phyloP scores from a whole-genome alignment of 805 yeast genomes.

The Metschnikowia baotianmanensis region DNA sequence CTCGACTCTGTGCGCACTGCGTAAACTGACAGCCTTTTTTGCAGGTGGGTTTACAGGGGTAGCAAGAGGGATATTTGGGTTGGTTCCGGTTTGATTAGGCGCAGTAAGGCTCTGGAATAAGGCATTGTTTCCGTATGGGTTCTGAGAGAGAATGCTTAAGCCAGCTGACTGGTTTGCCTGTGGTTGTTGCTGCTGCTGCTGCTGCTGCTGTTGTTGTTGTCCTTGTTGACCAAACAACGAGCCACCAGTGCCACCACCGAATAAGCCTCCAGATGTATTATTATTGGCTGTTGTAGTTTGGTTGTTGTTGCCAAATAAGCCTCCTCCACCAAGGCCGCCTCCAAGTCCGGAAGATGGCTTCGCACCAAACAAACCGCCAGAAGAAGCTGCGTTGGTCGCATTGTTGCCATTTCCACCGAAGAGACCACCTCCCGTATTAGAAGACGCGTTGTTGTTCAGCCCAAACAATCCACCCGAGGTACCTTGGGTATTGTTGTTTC shows the following conservation, averaged over 20 bases:
- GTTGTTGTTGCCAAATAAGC: slow-evolving; percentile 21
- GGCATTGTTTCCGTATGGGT: slow-evolving; percentile 82
- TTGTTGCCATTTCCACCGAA: slow-evolving; percentile 32
- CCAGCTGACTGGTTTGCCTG: slow-evolving; percentile 4
- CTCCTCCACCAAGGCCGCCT: slow-evolving; percentile 14
- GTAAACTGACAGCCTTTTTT: slow-evolving; percentile 60
- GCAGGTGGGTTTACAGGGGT: slow-evolving; percentile 19
- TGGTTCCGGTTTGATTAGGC: slow-evolving; percentile 19
- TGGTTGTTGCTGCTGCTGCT: slow-evolving; percentile 16
- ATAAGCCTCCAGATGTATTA: slow-evolving; percentile 13
- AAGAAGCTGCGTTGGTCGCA: slow-evolving; percentile 19
- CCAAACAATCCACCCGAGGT: slow-evolving; percentile 43
- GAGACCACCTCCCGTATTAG: slow-evolving; percentile 18
- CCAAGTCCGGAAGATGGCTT: slow-evolving; percentile 13
- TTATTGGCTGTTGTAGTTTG: slow-evolving; percentile 15
- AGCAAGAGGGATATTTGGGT: slow-evolving; percentile 30
- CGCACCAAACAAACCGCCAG: slow-evolving; percentile 19
- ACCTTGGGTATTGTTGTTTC: slow-evolving; percentile 10
- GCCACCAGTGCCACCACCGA: slow-evolving; percentile 25
- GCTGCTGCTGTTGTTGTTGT: slow-evolving; percentile 22
- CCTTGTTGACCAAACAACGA: slow-evolving; percentile 28
- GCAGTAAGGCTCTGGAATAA: slow-evolving; percentile 51
- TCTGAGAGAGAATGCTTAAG: slow-evolving; percentile 30
- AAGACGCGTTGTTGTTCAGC: slow-evolving; percentile 15
- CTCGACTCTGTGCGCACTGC: slow-evolving; percentile 56